Base-by-base conservation (phyloP, 768 basidiomycete genomes). In the Lentinula detonsa region DNA sequence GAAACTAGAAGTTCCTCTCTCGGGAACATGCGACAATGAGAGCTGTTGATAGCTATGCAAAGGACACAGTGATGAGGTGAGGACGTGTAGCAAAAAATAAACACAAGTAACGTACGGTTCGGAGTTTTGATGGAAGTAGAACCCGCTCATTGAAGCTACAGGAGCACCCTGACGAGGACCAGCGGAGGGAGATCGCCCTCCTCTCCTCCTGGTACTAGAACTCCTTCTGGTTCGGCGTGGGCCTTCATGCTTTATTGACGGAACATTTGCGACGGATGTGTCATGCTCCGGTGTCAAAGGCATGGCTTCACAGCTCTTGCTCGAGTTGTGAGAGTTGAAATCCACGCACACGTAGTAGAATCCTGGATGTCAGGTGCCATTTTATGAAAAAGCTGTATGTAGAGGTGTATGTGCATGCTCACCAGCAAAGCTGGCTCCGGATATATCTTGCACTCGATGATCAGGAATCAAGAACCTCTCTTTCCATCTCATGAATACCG, bases 281-380 rank as follows among this genome's bases (percentile, higher is more conserved):
- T 57, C 48, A 34, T 45, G 16, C 40, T 65, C 75, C 64, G 60
- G 72, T 57, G 65, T 64, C 43, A 65, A 70, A 56, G 78, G 75
- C 39, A 71, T 72, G 6, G 73, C 70, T 52, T 77, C 73, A 11
- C 77, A 67, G 33, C 75, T 65, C 54, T 75, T 69, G 10, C 54
- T 42, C 10, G 74, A 69, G 35, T 80, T 72, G 16, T 81, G 79
- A 4, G 92, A 90, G 67, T 90, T 90, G 70, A 95, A 91, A 71
- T 97, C 95, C 45, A 97, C 91, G 71, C 94, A 93, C 60, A 95
- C 91, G 67, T 94, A 96, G 75, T 95, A 97, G 75, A 97, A 95
- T 35, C 93, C 95, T 90, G 70, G 15, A 46, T 43, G 3, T 39
- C 13, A 45, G 31, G 39, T 37, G 31, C 28, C 28, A 28, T 3